Evolutionary conservation across 129 eudicot genomes (phyloP).

Genomic region (Artemisia tridentata): DNA sequence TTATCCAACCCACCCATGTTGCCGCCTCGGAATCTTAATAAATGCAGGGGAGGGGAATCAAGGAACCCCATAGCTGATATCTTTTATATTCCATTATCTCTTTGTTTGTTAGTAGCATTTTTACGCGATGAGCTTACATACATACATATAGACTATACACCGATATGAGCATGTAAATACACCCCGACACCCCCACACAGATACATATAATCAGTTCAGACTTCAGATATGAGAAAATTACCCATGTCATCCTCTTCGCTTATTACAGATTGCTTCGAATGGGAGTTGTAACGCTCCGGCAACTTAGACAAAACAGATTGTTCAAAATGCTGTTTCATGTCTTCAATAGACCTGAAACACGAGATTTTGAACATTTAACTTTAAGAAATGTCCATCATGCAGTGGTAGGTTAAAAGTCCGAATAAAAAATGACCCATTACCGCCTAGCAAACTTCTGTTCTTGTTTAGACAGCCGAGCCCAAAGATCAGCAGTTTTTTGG

Average conservation of each 20-base stretch:
- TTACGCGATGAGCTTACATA: background rate
- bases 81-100: background rate
- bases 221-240: slow-evolving; percentile 24
- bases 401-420: background rate
- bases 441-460: slow-evolving; percentile 64
- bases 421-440: slow-evolving; percentile 27
- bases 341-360: slow-evolving; percentile 54
- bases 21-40: background rate
- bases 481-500: slow-evolving; percentile 54
- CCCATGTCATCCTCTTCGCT: slow-evolving; percentile 97
- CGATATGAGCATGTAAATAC: background rate
- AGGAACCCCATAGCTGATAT: background rate
- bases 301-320: slow-evolving; percentile 71
- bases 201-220: background rate
- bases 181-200: background rate
- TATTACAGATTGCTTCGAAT: slow-evolving; percentile 69
- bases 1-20: background rate
- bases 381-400: slow-evolving; percentile 1
- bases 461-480: slow-evolving; percentile 71
- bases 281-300: slow-evolving; percentile 83
- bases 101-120: background rate
- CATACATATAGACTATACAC: background rate
- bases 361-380: background rate
- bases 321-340: slow-evolving; percentile 59
- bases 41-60: too few species aligned